Conservation (phyloP, 2,329 filamentous ascomycete genomes). For the Aureobasidium namibiae region DNA sequence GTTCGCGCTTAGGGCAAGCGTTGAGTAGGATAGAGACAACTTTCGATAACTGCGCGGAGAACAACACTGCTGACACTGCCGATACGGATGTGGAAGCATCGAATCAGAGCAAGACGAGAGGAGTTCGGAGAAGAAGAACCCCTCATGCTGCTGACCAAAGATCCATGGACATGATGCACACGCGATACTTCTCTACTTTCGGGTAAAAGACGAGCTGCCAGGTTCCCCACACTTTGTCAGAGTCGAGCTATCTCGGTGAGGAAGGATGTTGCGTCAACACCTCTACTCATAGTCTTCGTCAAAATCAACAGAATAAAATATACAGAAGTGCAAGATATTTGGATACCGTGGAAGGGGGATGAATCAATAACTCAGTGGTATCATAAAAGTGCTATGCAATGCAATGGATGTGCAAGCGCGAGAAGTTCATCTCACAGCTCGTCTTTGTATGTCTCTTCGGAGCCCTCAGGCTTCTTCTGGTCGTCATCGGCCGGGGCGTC, state of each 20-base stretch:
- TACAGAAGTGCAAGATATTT: background rate
- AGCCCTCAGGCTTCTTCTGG: constrained; percentile 3
- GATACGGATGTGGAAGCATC: background rate
- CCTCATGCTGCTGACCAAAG: background rate
- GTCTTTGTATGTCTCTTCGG: constrained; percentile 14
- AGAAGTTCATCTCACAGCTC: background rate
- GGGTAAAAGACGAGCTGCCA: constrained; percentile 1
- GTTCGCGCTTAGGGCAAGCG: background rate
- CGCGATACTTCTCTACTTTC: constrained; percentile 4
- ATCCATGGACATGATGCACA: background rate
- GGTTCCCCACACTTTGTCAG: background rate
- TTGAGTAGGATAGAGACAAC: background rate
- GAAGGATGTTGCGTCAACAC: background rate
- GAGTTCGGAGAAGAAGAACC: background rate
- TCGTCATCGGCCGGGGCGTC: background rate
- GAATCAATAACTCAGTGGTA: constrained; percentile 1
- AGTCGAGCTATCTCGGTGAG: background rate
- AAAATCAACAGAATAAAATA: background rate
- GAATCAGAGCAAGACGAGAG: background rate
- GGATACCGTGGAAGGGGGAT: background rate
- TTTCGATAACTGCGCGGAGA: background rate
- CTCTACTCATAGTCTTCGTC: background rate
- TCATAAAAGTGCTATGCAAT: background rate
- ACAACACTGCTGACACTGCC: background rate
- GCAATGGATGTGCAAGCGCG: background rate